Evolutionary conservation across 75 land plant genomes (phyloP).

Genomic region (Selaginella moellendorffii): DNA sequence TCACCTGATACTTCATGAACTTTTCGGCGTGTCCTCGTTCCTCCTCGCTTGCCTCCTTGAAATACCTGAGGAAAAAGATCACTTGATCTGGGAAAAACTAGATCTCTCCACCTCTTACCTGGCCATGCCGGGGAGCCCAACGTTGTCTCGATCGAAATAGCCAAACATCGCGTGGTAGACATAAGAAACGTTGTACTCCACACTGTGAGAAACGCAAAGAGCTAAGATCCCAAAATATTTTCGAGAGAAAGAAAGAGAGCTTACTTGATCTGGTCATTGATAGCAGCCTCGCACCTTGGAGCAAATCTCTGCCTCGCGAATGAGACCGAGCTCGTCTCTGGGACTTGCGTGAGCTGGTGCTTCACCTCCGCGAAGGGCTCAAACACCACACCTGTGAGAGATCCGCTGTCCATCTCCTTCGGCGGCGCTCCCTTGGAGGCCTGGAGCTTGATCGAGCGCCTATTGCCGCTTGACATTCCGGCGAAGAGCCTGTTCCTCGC

Average conservation of each 20-base stretch:
- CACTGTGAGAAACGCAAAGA: no score
- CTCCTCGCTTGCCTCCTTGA: slow-evolving; percentile 79
- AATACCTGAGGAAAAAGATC: slow-evolving; percentile 31
- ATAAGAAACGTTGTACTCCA: slow-evolving; percentile 87
- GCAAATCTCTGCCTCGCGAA: slow-evolving; percentile 64
- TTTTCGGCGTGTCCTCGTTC: slow-evolving; percentile 78
- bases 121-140: slow-evolving; percentile 72
- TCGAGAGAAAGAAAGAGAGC: not conserved
- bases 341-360: slow-evolving; percentile 52
- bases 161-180: slow-evolving; percentile 77
- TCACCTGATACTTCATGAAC: slow-evolving; percentile 80
- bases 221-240: no score
- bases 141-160: slow-evolving; percentile 85
- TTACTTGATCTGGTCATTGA: slow-evolving; percentile 37
- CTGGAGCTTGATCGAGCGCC: no score
- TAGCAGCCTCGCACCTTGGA: slow-evolving; percentile 56
- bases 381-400: slow-evolving; percentile 53
- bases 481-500: not conserved
- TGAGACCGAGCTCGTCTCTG: slow-evolving; percentile 36
- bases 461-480: not conserved
- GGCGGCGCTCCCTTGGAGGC: not conserved
- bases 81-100: slow-evolving; percentile 1
- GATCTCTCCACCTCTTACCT: slow-evolving; percentile 34
- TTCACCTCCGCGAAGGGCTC: slow-evolving; percentile 84
- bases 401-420: not conserved